phyloP scores from a whole-genome alignment of 306 rosid genomes.

The Ziziphus jujuba region DNA sequence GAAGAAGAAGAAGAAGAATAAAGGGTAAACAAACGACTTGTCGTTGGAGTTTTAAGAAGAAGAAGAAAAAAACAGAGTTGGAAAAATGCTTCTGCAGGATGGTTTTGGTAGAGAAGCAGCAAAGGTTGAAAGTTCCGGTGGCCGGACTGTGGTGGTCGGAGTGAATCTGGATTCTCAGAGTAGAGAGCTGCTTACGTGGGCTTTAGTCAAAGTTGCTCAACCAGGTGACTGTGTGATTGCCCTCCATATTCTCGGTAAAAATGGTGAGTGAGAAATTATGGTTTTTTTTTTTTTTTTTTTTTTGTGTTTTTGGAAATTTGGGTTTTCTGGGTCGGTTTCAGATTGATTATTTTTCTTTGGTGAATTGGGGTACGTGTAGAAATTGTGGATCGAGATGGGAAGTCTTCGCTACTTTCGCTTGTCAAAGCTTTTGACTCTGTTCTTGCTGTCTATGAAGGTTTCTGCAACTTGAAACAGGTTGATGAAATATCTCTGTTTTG shows the following conservation, averaged over 20 bases:
- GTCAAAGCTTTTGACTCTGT: constrained; percentile 95
- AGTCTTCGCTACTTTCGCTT: constrained; percentile 81
- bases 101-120: constrained; percentile 35
- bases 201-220: constrained; percentile 86
- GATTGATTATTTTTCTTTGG: constrained; percentile 27
- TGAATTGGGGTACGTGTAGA: constrained; percentile 45
- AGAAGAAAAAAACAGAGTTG: background rate
- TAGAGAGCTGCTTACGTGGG: constrained; percentile 91
- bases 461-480: constrained; percentile 97
- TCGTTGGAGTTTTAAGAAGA: background rate
- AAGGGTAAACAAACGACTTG: constrained; percentile 3
- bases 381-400: constrained; percentile 72
- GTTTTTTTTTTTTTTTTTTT: background rate
- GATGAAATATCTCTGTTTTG: background rate
- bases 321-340: constrained; percentile 16
- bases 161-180: constrained; percentile 77
- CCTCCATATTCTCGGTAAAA: constrained; percentile 73
- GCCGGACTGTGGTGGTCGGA: constrained; percentile 76
- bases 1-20: background rate
- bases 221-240: constrained; percentile 86
- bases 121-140: constrained; percentile 33
- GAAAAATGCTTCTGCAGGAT: constrained; percentile 37
- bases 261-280: constrained; percentile 42
- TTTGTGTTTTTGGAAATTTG: background rate
- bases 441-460: constrained; percentile 89